Base-by-base conservation (phyloP, 2,329 filamentous ascomycete species). In the Xylariaceae sp. region DNA sequence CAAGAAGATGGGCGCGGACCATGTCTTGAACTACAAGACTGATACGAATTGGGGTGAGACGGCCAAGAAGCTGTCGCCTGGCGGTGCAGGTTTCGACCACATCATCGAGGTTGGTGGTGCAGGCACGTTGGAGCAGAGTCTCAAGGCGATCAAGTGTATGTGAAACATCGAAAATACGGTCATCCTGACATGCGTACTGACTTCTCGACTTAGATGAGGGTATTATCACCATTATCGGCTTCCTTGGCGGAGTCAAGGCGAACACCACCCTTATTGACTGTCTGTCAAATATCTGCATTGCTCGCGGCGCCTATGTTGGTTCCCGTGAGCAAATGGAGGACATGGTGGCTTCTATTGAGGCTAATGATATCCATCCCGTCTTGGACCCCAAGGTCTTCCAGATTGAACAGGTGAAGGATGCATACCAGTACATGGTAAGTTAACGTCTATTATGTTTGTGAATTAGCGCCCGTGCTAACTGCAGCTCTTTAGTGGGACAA, bases 241-340 rank as follows among this genome's bases (percentile, higher is more conserved):
- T 76, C 60, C 61, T 76, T 12, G 66, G 68, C 34, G 74, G 73
- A 9, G 55, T 77, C 49, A 66, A 73, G 16, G 73, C 73, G 2
- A 73, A 81, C 62, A 67, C 77, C 6, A 68, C 73, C 19, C 78
- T 84, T 55, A 73, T 83, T 31, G 82, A 84, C 39, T 61, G 80
- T 11, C 68, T 75, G 42, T 54, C 31, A 40, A 54, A 64, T 45
- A 48, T 74, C 28, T 76, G 67, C 64, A 74, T 67, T 1, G 57
- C 72, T 17, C 66, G 73, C 2, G 73, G 73, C 16, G 59, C 76
- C 10, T 73, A 71, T 41, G 71, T 75, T 19, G 75, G 75, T 2
- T 71, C 69, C 16, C 62, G 62, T 36, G 60, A 55, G 31, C 65
- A 70, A 66, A 68, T 77, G 59, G 66, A 75, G 60, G 75, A 73